Conservation (phyloP, 768 basidiomycete genomes). For the Pleurotus sapidus region DNA sequence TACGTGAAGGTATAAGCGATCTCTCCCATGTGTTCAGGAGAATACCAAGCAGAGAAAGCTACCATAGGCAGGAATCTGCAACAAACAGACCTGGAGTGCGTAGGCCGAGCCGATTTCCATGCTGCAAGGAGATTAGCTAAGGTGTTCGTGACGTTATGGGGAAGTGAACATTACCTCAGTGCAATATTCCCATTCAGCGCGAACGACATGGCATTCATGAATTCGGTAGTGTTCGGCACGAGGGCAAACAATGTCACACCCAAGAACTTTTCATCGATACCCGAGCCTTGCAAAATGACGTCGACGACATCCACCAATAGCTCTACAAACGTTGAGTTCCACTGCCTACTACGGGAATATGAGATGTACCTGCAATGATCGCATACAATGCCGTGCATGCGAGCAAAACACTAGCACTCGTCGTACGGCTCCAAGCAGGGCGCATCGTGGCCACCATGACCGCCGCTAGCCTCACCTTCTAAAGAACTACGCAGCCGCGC, state of each 20-base stretch:
- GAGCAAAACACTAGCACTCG: slow-evolving; percentile 87
- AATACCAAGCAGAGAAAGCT: slow-evolving; percentile 95
- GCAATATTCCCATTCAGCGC: slow-evolving; percentile 97
- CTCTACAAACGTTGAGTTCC: slow-evolving; percentile 44
- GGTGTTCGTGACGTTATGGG: not conserved
- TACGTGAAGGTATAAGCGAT: slow-evolving; percentile 92
- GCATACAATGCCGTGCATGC: slow-evolving; percentile 92
- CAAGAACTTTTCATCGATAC: slow-evolving; percentile 96
- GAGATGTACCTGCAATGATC: slow-evolving; percentile 81
- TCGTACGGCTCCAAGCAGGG: slow-evolving; percentile 93
- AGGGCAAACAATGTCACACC: slow-evolving; percentile 96
- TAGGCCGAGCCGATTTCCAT: slow-evolving; percentile 99
- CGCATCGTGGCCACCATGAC: slow-evolving; percentile 86
- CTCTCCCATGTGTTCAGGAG: slow-evolving; percentile 81
- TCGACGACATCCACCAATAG: slow-evolving; percentile 95
- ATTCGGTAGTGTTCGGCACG: slow-evolving; percentile 98
- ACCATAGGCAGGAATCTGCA: slow-evolving; percentile 99
- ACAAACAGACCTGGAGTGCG: slow-evolving; percentile 94
- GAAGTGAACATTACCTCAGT: slow-evolving; percentile 59
- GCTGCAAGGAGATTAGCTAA: slow-evolving; percentile 36
- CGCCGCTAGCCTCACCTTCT: slow-evolving; percentile 46
- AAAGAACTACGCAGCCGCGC: slow-evolving; percentile 42
- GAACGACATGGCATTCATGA: slow-evolving; percentile 99
- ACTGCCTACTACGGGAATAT: not conserved
- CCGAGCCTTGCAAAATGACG: slow-evolving; percentile 84